Percentiles rank a stretch among this genome's conserved stretches.
These are phyloP conservation scores for Solanum pennellii DNA, from an alignment of 257 asterid species.

Conservation along the genomic window DNA sequence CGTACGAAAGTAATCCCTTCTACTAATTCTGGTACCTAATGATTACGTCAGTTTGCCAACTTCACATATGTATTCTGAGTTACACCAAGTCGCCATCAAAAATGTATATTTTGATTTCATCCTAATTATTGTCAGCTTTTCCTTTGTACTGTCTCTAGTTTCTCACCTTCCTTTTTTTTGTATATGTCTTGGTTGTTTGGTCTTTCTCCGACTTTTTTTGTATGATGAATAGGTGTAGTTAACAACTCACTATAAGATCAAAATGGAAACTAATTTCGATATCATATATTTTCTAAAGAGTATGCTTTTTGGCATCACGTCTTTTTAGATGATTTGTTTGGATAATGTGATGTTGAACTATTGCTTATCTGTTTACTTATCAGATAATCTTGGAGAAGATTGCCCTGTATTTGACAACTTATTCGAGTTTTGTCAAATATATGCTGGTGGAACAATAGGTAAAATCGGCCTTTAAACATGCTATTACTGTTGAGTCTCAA, in stretches of 20 bases:
- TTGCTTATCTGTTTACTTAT: slow-evolving; percentile 10
- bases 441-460: slow-evolving; percentile 99
- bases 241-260: neutral
- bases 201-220: neutral
- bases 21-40: neutral
- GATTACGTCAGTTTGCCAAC: neutral
- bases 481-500: neutral
- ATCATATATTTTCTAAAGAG: neutral
- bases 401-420: slow-evolving; percentile 93
- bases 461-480: slow-evolving; percentile 5
- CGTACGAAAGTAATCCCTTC: neutral
- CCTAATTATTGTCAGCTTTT: neutral
- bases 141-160: neutral
- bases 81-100: neutral
- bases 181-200: neutral
- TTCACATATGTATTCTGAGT: neutral
- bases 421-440: slow-evolving; percentile 95
- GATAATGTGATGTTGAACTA: neutral
- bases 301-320: neutral
- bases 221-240: neutral
- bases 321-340: neutral
- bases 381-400: slow-evolving; percentile 96
- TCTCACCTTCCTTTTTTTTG: neutral
- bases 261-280: neutral
- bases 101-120: neutral